A percentile compares a stretch with the other conserved stretches of the same genome.
These are phyloP conservation scores for Kluyveromyces marxianus DNA, from an alignment of 1,139 yeast species.

Conservation along the genomic window DNA sequence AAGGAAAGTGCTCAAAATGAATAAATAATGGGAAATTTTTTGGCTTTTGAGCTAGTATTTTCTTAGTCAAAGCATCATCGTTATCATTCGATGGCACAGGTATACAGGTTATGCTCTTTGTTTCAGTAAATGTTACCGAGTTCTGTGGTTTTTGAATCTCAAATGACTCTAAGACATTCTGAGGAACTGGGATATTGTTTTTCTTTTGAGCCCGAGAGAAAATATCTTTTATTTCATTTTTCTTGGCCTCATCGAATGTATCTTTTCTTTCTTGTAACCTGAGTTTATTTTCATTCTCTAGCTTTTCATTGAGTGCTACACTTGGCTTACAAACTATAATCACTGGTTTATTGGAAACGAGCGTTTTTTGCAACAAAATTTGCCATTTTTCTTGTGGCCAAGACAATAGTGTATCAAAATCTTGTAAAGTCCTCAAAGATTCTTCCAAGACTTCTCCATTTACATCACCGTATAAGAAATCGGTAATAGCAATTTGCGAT, in stretches of 20 bases:
- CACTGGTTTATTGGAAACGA: conserved; percentile 62
- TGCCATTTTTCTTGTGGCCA: conserved; percentile 75
- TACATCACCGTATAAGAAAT: conserved; percentile 67
- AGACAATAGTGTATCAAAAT: conserved; percentile 47
- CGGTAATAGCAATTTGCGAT: conserved; percentile 62
- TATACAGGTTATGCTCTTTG: conserved; percentile 45
- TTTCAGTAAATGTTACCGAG: conserved; percentile 59
- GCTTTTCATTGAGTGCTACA: conserved; percentile 43
- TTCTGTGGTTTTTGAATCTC: conserved; percentile 68
- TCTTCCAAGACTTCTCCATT: conserved; percentile 50
- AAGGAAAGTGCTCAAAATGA: conserved; percentile 72
- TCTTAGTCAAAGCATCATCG: conserved; percentile 27
- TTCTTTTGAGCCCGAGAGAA: conserved; percentile 55
- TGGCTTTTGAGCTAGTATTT: conserved; percentile 34
- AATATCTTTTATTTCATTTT: conserved; percentile 41
- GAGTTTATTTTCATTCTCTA: conserved; percentile 46
- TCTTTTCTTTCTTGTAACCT: conserved; percentile 43
- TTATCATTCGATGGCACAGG: conserved; percentile 27
- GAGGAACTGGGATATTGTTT: conserved; percentile 74
- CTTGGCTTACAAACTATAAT: conserved; percentile 77
- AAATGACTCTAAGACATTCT: conserved; percentile 50
- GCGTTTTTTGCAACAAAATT: conserved; percentile 41
- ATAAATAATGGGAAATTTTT: conserved; percentile 55
- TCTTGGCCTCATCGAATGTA: conserved; percentile 55
- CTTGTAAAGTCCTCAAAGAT: conserved; percentile 49